These are phyloP conservation scores for Cardiospermum halicacabum DNA, from an alignment of 345 rosid species.

Conservation along the genomic window DNA sequence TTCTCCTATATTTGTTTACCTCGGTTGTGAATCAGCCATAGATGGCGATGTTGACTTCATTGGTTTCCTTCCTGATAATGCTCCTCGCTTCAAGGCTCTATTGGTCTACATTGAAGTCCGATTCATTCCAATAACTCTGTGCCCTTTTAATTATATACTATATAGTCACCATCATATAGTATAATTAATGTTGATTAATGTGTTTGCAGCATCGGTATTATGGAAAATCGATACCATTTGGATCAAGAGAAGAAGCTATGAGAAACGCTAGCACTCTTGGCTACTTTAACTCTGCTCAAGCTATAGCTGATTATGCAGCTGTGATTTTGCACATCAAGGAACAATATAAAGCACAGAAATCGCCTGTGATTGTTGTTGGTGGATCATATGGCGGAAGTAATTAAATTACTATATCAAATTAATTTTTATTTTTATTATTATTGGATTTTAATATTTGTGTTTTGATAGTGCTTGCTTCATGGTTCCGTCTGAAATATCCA, in stretches of 20 bases:
- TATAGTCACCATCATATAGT: too few relatives aligned
- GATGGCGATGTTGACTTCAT: conserved; percentile 17
- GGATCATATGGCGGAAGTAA: conserved; percentile 50
- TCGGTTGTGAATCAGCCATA: conserved; percentile 40
- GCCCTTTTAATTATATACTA: too few relatives aligned
- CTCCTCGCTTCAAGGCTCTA: conserved; percentile 34
- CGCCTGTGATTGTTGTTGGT: conserved; percentile 37
- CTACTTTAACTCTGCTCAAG: conserved; percentile 37
- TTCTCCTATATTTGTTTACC: conserved; percentile 45
- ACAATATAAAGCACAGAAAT: conserved; percentile 14
- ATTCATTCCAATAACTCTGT: too few relatives aligned
- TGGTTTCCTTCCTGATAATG: conserved; percentile 34
- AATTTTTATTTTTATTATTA: neutral
- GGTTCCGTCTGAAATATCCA: conserved; percentile 71
- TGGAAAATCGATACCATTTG: conserved; percentile 42
- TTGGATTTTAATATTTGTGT: too few relatives aligned
- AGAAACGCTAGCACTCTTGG: conserved; percentile 27
- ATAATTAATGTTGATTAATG: neutral
- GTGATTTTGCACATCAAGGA: conserved; percentile 26
- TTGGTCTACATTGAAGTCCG: conserved; percentile 40
- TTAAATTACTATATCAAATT: neutral
- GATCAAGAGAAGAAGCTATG: conserved; percentile 18
- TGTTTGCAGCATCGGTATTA: conserved; percentile 47
- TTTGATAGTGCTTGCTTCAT: conserved; percentile 56
- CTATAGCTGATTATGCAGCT: conserved; percentile 40